Evolutionary conservation across 2,329 filamentous ascomycete species (phyloP), one percentile per base, ranked within the genome.

Genomic region (Arthrobotrys sphaeroides): DNA sequence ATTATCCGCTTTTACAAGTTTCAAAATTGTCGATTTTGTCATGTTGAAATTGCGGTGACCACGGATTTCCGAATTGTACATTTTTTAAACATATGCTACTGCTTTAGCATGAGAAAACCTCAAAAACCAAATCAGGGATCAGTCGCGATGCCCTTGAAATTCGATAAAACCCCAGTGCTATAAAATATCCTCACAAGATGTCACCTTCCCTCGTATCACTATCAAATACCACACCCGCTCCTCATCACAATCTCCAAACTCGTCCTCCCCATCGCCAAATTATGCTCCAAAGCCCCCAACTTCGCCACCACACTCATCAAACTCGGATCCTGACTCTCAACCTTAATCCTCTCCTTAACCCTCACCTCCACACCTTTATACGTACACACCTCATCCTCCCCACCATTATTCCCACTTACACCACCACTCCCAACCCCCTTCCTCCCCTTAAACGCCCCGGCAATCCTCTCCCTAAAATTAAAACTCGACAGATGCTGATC

Each of bases 281-380:
- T 88, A 81, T 90, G 87, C 78, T 90, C 88, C 47, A 90, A 81
- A 1, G 88, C 88, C 38, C 86, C 88, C 79, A 90, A 81, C 80
- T 91, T 91, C 28, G 89, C 88, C 85, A 89, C 88, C 38, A 88
- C 86, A 31, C 88, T 86, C 82, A 91, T 88, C 77, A 91, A 81
- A 78, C 87, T 89, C 2, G 89, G 89, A 80, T 91, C 89, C 80
- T 89, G 87, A 77, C 86, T 90, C 80, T 90, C 89, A 0, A 90
- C 88, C 43, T 86, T 84, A 5, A 90, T 84, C 82, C 90, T 90
- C 78, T 90, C 89, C 78, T 85, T 87, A 40, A 91, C 89, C 55
- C 85, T 85, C 6, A 90, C 89, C 76, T 89, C 86, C 65, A 87
- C 84, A 1, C 86, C 87, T 22, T 84, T 84, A 83, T 87, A 90